Evolutionary conservation across 1,284 basidiomycete species (phyloP).

Genomic region (Sanghuangporus baumii): DNA sequence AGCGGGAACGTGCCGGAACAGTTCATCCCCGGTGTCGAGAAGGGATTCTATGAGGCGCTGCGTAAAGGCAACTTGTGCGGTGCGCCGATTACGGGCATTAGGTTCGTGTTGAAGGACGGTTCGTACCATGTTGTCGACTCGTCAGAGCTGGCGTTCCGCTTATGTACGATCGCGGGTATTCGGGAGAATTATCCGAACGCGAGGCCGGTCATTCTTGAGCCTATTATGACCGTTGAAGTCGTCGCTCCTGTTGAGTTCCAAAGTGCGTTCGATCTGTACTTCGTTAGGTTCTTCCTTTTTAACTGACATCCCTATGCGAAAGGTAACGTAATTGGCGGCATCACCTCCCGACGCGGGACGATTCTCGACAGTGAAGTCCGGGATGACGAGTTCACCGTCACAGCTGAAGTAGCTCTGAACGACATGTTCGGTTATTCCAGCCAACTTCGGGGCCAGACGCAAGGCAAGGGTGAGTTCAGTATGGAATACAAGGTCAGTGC

Average conservation of each 20-base stretch:
- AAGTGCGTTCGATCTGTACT: conserved; percentile 43
- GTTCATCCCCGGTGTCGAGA: conserved; percentile 94
- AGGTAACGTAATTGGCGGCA: conserved; percentile 87
- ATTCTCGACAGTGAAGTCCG: conserved; percentile 96
- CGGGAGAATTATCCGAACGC: conserved; percentile 83
- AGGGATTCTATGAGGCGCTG: conserved; percentile 94
- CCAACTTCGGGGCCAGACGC: conserved; percentile 88
- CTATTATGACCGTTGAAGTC: conserved; percentile 98
- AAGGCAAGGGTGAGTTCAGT: conserved; percentile 94
- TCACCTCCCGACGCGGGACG: conserved; percentile 92
- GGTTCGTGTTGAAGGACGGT: conserved; percentile 91
- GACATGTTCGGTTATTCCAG: conserved; percentile 99
- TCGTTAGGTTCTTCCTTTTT: not conserved
- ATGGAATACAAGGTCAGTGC: conserved; percentile 87
- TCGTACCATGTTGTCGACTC: conserved; percentile 95
- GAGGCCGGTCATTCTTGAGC: conserved; percentile 84
- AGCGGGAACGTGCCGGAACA: conserved; percentile 89
- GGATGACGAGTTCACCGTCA: conserved; percentile 93
- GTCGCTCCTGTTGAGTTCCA: conserved; percentile 97
- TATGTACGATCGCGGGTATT: conserved; percentile 90
- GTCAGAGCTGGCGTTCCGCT: conserved; percentile 92
- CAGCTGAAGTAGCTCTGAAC: conserved; percentile 91
- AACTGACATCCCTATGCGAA: not conserved
- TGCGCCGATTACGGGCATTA: conserved; percentile 82
- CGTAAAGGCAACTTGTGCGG: conserved; percentile 91